Conservation (phyloP, 345 rosid species). For the Arabidopsis arenosa region DNA sequence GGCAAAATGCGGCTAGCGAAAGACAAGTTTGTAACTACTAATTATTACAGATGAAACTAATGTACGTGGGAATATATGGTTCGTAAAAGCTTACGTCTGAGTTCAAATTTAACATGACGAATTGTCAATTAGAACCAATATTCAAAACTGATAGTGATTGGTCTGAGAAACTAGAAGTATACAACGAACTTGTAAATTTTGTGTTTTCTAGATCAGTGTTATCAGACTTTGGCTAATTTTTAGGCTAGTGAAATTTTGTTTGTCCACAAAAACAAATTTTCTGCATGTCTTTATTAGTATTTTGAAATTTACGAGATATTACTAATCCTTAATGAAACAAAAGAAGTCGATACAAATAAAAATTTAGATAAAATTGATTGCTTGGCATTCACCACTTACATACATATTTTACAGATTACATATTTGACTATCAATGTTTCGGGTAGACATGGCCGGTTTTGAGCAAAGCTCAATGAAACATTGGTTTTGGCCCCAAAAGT, state of each 20-base stretch:
- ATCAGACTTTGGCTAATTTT: background rate
- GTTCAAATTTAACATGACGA: background rate
- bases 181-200: background rate
- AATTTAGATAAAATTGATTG: too few relatives aligned
- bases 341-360: too few relatives aligned
- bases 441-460: too few relatives aligned
- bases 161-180: background rate
- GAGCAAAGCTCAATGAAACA: too few relatives aligned
- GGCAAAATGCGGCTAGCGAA: conserved; percentile 27
- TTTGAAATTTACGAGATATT: too few relatives aligned
- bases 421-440: too few relatives aligned
- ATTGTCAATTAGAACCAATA: background rate
- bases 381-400: too few relatives aligned
- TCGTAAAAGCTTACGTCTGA: background rate
- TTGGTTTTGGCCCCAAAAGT: too few relatives aligned
- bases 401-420: too few relatives aligned
- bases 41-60: background rate
- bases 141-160: background rate
- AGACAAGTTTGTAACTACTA: conserved; percentile 14
- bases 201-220: background rate
- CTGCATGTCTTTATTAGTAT: background rate
- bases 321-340: too few relatives aligned
- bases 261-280: background rate
- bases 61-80: background rate
- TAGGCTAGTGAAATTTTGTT: background rate